Evolutionary conservation across 2,329 filamentous ascomycete species (phyloP), one percentile per base, ranked within the genome.

Genomic region (Penicillium concentricum): DNA sequence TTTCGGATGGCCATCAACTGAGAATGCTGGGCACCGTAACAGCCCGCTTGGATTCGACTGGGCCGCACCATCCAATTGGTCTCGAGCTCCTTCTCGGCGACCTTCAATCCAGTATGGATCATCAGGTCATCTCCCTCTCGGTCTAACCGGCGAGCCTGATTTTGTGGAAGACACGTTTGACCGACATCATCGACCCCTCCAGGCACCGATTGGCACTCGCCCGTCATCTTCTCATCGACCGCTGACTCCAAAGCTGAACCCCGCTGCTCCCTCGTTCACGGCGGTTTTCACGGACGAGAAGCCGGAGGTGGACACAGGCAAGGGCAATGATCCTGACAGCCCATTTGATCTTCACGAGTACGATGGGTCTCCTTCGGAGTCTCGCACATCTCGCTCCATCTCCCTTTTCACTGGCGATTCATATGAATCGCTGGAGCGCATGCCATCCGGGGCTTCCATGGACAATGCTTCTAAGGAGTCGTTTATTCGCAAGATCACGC

Each of bases 191-290:
- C 80, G 81, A 6, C 81, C 82, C 28, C 76, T 83, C 2, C 83
- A 86, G 58, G 84, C 83, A 4, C 84, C 85, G 0, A 97, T 97
- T 63, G 93, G 93, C 24, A 95, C 91, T 45, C 86, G 87, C 3
- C 91, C 89, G 72, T 72, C 82, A 67, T 78, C 80, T 45, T 79
- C 80, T 67, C 78, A 87, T 69, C 73, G 86, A 72, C 76, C 75
- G 51, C 69, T 79, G 39, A 78, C 87, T 74, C 67, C 85, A 45
- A 82, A 83, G 65, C 81, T 97, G 28, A 97, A 99, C 67, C 94
- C 94, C 8, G 85, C 90, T 7, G 94, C 93, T 0, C 92, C 92
- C 9, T 90, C 89, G 0, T 97, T 97, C 71, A 93, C 89, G 74
- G 87, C 83, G 10, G 83, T 87, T 37, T 84, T 94, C 57, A 84